Base-by-base conservation (phyloP, 106 monocot species). In the Apostasia shenzhenica region DNA sequence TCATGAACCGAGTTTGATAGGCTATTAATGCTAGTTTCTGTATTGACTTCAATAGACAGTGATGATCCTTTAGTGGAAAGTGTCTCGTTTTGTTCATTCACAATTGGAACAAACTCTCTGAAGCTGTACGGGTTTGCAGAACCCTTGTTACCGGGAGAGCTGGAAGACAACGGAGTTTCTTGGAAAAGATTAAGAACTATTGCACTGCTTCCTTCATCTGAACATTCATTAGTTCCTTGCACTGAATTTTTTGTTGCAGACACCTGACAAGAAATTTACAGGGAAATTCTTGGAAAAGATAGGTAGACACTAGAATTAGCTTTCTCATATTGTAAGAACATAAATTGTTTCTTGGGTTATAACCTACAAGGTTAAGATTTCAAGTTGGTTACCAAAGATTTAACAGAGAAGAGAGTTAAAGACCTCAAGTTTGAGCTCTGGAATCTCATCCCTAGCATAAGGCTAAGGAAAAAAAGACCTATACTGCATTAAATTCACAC, bases 121-220 rank as follows among this genome's bases (percentile, higher is more conserved):
- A 67, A 76, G 38, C 41, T 59, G 51, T 11, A 39, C 41, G 70
- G 56, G 44, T 68, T 78, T 62, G 70, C 11, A 69, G 69, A 72
- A 14, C 45, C 65, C 57, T 76, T 73, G 66, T 74, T 75, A 1
- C 50, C 61, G 5, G 88, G 76, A 64, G 91, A 64, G 56, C 72
- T 66, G 10, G 85, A 91, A 61, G 67, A 63, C 56, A 81, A 79
- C 57, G 88, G 86, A 55, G 60, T 67, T 61, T 86, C 82, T 45
- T 79, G 81, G 54, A 87, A 84, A 78, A 95, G 76, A 57, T 73
- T 86, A 50, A 86, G 69, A 53, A 81, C 72, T 70, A 86, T 84
- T 37, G 78, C 84, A 67, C 61, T 69, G 54, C 73, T 79, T 51
- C 66, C 61, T 49, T 84, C 84, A 69, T 91, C 85, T 75, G 82